phyloP scores from a whole-genome alignment of 2,329 filamentous ascomycete genomes.

The Leptographium lundbergii region DNA sequence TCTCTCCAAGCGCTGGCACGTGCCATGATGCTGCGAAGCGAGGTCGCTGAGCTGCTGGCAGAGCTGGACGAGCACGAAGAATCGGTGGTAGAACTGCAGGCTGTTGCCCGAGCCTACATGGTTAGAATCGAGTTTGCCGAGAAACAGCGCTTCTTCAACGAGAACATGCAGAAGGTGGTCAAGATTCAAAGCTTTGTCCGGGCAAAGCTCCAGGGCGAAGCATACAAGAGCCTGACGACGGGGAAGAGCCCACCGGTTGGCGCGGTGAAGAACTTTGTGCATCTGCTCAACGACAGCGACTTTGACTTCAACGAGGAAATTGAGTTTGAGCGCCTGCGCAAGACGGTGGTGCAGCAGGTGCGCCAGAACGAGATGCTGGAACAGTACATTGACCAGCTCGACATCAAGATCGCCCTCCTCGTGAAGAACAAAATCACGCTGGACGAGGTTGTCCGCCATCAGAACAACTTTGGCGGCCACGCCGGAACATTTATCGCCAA shows the following conservation, averaged over 20 bases:
- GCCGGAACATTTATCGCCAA: constrained; percentile 68
- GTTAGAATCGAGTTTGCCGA: constrained; percentile 67
- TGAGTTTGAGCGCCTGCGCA: constrained; percentile 87
- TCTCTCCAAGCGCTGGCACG: constrained; percentile 64
- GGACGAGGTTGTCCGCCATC: constrained; percentile 93
- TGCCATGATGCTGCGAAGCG: constrained; percentile 64
- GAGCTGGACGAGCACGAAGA: constrained; percentile 77
- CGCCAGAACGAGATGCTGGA: constrained; percentile 94
- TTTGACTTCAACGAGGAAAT: constrained; percentile 99
- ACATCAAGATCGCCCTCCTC: constrained; percentile 95
- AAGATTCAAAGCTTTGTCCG: constrained; percentile 97
- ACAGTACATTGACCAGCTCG: constrained; percentile 94
- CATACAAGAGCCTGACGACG: constrained; percentile 91
- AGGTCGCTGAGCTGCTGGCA: constrained; percentile 60
- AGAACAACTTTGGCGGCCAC: constrained; percentile 89
- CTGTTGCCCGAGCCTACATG: constrained; percentile 58
- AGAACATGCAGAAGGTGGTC: constrained; percentile 98
- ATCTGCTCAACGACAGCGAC: constrained; percentile 93
- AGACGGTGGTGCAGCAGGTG: constrained; percentile 94
- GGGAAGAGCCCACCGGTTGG: constrained; percentile 95
- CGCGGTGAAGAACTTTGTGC: constrained; percentile 96
- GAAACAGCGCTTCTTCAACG: constrained; percentile 77
- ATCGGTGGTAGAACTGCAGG: constrained; percentile 61
- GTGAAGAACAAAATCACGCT: constrained; percentile 99
- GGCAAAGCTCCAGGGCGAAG: constrained; percentile 89